These are phyloP conservation scores for Pseudocercospora fijiensis DNA, from an alignment of 2,329 filamentous ascomycete genomes.

Conservation along the genomic window DNA sequence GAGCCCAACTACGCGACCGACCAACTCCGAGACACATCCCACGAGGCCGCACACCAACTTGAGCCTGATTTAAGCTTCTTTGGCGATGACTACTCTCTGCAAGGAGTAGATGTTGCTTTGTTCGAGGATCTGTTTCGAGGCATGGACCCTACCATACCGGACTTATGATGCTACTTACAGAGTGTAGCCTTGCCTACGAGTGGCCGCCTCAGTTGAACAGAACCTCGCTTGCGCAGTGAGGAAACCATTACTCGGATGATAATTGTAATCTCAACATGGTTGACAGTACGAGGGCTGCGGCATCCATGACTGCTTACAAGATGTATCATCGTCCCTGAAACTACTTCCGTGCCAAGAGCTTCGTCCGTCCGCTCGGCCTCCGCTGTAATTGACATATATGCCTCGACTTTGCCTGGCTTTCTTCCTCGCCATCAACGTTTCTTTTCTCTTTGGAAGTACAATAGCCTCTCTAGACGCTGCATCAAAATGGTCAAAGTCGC, in stretches of 20 bases:
- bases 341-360: not conserved
- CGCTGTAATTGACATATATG: not conserved
- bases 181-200: not conserved
- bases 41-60: not conserved
- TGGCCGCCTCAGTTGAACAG: not conserved
- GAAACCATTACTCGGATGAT: not conserved
- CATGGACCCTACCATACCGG: not conserved
- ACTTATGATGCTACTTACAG: not conserved
- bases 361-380: not conserved
- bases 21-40: not conserved
- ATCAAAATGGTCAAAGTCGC: constrained; percentile 48
- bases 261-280: not conserved
- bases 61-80: not conserved
- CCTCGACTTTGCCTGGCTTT: not conserved
- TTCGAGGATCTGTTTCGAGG: constrained; percentile 5
- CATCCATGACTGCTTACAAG: not conserved
- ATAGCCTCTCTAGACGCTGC: not conserved
- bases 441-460: not conserved
- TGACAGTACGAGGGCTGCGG: not conserved
- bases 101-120: constrained; percentile 3
- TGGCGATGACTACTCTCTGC: not conserved
- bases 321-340: not conserved
- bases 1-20: not conserved
- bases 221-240: not conserved
- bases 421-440: not conserved